Base-by-base conservation (phyloP, 148 eudicot genomes). In the Euryodendron excelsum region DNA sequence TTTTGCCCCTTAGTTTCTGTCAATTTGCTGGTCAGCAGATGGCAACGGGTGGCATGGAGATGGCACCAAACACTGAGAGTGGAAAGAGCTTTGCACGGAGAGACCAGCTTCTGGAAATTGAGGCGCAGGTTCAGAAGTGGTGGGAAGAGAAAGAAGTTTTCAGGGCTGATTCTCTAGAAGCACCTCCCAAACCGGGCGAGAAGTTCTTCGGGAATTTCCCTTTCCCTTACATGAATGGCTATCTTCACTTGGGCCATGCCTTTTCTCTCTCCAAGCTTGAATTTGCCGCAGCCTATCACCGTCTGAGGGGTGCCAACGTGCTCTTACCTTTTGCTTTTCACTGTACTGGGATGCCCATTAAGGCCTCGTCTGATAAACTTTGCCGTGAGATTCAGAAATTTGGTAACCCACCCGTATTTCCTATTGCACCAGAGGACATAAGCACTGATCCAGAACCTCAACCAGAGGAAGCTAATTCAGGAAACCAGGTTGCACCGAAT, bases 261-360 rank as follows among this genome's bases (percentile, higher is more conserved):
- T 94, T 94, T 76, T 91, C 98, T 4, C 84, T 94, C 18, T 92
- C 98, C 52, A 94, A 94, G 86, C 92, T 94, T 37, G 98, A 94
- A 80, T 94, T 92, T 82, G 97, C 97, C 53, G 90, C 98, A 47
- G 90, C 93, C 5, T 94, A 83, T 80, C 97, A 92, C 83, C 86
- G 98, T 56, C 78, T 94, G 77, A 92, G 87, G 76, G 98, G 98
- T 62, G 95, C 91, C 58, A 94, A 91, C 65, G 97, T 94, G 5
- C 91, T 94, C 37, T 85, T 94, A 78, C 98, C 98, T 34, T 94
- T 94, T 83, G 98, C 84, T 56, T 94, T 94, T 77, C 98, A 94
- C 77, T 92, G 93, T 72, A 94, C 97, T 27, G 98, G 98, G 27
- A 94, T 94, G 98, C 98, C 98, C 45, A 94, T 94, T 80, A 92